Evolutionary conservation across 306 rosid genomes (phyloP), one percentile per base, ranked within the genome.

Genomic region (Glycine soja): DNA sequence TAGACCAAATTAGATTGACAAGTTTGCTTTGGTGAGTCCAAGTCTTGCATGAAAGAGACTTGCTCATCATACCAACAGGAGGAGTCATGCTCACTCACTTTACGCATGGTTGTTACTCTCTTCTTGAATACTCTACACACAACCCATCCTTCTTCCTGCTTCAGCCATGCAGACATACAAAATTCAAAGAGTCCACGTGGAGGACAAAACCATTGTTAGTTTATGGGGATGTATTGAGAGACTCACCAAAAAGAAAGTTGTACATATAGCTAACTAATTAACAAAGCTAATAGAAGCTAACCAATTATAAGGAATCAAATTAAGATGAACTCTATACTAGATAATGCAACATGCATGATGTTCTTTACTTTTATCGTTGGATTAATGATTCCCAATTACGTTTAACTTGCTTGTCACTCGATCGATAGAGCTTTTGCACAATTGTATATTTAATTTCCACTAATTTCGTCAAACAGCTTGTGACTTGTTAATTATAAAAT

Each of bases 141-240:
- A 8, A 90, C 98, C 97, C 97, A 94, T 12, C 98, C 98, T 88
- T 94, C 98, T 91, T 94, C 97, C 98, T 94, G 92, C 80, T 57
- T 78, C 76, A 82, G 50, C 56, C 38, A 19, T 36, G 3, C 40
- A 36, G 53, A 52, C 4, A 62, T 61, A 34, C 30, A 24, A 24
- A 24, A 13, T 51, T 51, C 0, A 11, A 51, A 51, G 16, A 42
- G 30, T 66, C 10, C 74, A 78, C 10, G 14, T 19, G 46, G 14
- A 75, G 30, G 47, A 63, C 54, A 67, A 68, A 51, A 65, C 3
- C 56, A 24, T 53, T 2, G 4, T 57, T 75, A 67, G 30, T 57
- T 47, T 18, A 67, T 3, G 42, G 30, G 30, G 30, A 30, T 78
- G 5, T 19, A 3, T 43, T 18, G 16, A 68, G 34, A 78, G 42